Conservation (phyloP, 2,329 filamentous ascomycete genomes). For the Fusarium liriodendri region DNA sequence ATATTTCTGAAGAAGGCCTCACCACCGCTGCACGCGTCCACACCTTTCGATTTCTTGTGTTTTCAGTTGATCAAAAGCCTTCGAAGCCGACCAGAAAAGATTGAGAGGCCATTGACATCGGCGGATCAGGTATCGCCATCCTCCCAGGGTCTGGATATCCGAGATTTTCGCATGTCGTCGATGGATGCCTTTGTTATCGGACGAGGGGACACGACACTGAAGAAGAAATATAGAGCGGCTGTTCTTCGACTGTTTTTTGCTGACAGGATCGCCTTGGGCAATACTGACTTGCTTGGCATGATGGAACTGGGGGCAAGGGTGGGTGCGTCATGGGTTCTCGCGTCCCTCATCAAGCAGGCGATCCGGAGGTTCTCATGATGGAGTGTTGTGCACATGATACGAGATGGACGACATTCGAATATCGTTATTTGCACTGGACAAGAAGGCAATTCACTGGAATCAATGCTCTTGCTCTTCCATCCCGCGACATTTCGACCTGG, state of each 20-base stretch:
- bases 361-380: conserved; percentile 23
- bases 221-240: conserved; percentile 50
- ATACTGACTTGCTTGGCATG: conserved; percentile 42
- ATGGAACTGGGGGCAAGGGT: conserved; percentile 49
- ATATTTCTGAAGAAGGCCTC: conserved; percentile 56
- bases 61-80: conserved; percentile 60
- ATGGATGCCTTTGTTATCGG: conserved; percentile 63
- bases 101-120: conserved; percentile 56
- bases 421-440: neutral
- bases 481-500: neutral
- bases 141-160: conserved; percentile 52
- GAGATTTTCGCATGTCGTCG: conserved; percentile 60
- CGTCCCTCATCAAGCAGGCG: conserved; percentile 20
- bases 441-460: neutral
- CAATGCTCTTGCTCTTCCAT: neutral
- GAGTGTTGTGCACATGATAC: neutral
- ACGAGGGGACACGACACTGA: conserved; percentile 43
- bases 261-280: conserved; percentile 54
- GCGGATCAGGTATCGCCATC: conserved; percentile 34
- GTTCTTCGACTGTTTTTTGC: conserved; percentile 59
- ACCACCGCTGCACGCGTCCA: conserved; percentile 49
- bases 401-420: neutral
- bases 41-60: conserved; percentile 51
- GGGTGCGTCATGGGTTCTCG: conserved; percentile 48
- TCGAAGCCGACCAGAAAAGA: conserved; percentile 54